phyloP scores from a whole-genome alignment of 106 monocot species.

The Acanthochlamys bracteata region DNA sequence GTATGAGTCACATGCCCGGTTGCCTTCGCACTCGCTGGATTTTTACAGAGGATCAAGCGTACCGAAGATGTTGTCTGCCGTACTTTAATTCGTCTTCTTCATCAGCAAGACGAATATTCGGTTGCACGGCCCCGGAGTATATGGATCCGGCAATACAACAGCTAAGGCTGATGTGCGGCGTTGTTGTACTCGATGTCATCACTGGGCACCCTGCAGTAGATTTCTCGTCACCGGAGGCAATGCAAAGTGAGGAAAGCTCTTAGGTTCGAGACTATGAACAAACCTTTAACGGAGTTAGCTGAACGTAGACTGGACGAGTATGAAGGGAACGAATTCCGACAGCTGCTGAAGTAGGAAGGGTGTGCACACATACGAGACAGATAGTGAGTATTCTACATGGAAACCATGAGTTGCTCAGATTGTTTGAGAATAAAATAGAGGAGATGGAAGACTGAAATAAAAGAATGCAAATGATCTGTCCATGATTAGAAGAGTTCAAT shows the following conservation, averaged over 20 bases:
- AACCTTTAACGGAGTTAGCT: constrained; percentile 23
- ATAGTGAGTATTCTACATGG: constrained; percentile 70
- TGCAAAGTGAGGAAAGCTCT: constrained; percentile 36
- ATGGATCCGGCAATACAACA: constrained; percentile 64
- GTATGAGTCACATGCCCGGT: constrained; percentile 62
- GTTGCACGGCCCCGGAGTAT: constrained; percentile 92
- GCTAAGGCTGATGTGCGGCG: constrained; percentile 70
- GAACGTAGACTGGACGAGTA: constrained; percentile 47
- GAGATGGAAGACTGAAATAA: constrained; percentile 41
- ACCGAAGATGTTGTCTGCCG: constrained; percentile 12
- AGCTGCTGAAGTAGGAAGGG: constrained; percentile 40
- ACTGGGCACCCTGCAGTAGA: constrained; percentile 70
- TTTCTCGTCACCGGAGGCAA: constrained; percentile 42
- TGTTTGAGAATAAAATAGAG: constrained; percentile 20
- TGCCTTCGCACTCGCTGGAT: constrained; percentile 84
- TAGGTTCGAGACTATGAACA: constrained; percentile 3
- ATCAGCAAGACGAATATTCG: constrained; percentile 71
- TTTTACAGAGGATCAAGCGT: constrained; percentile 57
- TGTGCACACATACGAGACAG: constrained; percentile 68
- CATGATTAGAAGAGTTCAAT: constrained; percentile 56
- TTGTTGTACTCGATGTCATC: constrained; percentile 69
- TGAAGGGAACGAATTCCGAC: constrained; percentile 31
- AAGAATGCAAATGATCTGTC: constrained; percentile 36
- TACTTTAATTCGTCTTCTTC: constrained; percentile 1
- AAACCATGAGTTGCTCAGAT: constrained; percentile 42